phyloP scores from a whole-genome alignment of 225 moss, liverwort and hornwort species.

The Physcomitrium patens region DNA sequence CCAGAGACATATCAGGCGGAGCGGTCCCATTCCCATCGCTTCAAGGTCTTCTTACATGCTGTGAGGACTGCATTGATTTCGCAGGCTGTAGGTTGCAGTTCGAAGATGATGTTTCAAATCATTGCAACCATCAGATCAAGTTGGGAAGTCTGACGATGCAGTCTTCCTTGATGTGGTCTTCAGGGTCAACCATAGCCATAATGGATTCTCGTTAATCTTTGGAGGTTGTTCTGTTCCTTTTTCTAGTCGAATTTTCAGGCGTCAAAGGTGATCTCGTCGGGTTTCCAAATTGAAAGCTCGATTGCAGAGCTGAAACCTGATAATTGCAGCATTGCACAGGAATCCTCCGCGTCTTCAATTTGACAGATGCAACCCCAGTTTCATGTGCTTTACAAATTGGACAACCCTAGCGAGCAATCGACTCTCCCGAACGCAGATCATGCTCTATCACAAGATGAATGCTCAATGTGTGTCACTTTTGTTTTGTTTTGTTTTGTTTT shows the following conservation, averaged over 20 bases:
- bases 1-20: constrained; percentile 48
- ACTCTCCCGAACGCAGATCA: background rate
- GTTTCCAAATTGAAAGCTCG: constrained; percentile 5
- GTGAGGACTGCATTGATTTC: background rate
- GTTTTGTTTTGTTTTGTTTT: background rate
- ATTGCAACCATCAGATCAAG: constrained; percentile 18
- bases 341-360: background rate
- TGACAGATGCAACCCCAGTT: constrained; percentile 5
- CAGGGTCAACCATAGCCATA: background rate
- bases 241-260: constrained; percentile 8
- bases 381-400: constrained; percentile 25
- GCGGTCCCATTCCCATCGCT: constrained; percentile 52
- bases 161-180: constrained; percentile 32
- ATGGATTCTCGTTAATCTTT: background rate
- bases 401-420: background rate
- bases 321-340: background rate
- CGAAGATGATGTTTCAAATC: background rate
- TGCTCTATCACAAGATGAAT: background rate
- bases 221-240: background rate
- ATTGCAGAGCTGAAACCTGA: background rate
- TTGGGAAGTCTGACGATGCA: constrained; percentile 9
- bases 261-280: constrained; percentile 2
- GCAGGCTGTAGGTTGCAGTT: too few relatives aligned
- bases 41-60: background rate
- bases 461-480: background rate